phyloP scores from a whole-genome alignment of 495 filamentous ascomycete species.

The Penicillium daleae region DNA sequence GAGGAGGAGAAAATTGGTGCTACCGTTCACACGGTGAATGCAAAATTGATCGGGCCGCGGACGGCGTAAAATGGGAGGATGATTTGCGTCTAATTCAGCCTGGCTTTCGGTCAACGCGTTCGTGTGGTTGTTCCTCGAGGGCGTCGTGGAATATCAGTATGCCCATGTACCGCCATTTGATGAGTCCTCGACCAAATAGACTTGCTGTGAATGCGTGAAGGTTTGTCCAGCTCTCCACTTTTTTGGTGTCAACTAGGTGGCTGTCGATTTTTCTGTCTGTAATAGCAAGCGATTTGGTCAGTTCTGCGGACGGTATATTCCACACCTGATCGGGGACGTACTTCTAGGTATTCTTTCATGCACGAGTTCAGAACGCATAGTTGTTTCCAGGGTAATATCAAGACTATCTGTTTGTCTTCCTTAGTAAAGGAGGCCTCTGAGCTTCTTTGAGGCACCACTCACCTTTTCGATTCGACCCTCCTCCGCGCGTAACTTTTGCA shows the following conservation, averaged over 20 bases:
- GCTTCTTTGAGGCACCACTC: too few species aligned
- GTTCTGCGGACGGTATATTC: not conserved
- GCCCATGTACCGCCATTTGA: not conserved
- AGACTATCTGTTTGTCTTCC: not conserved
- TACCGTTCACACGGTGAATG: not conserved
- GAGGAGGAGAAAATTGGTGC: conserved; percentile 2
- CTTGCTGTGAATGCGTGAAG: not conserved
- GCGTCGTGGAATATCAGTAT: not conserved
- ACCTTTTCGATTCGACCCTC: not conserved
- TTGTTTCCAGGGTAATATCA: not conserved
- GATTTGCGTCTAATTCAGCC: not conserved
- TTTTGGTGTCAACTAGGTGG: not conserved
- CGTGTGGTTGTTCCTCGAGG: not conserved
- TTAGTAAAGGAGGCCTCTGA: too few species aligned
- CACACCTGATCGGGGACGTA: not conserved
- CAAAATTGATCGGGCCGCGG: conserved; percentile 2
- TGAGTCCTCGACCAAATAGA: not conserved
- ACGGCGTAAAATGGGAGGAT: conserved; percentile 2
- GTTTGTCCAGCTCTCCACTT: not conserved
- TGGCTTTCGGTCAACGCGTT: conserved; percentile 3
- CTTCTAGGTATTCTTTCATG: not conserved
- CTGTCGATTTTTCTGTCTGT: not conserved
- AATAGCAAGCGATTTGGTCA: not conserved
- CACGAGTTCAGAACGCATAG: not conserved
- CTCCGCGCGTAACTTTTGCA: not conserved